These are phyloP conservation scores for Suillus bovinus DNA, from an alignment of 768 basidiomycete species.

Conservation along the genomic window DNA sequence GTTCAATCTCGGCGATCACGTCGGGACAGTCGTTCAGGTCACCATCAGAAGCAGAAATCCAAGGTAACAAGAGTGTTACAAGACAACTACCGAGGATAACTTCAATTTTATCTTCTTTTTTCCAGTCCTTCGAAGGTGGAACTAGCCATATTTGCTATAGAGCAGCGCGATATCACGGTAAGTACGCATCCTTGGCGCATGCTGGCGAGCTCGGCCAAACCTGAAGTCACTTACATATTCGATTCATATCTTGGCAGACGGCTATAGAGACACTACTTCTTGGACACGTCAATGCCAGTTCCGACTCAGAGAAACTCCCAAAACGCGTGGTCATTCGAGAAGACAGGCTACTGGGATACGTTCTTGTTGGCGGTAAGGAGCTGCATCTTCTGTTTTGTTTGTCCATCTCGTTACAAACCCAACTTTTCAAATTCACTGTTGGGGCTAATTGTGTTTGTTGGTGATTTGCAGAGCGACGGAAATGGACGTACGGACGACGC, in stretches of 20 bases:
- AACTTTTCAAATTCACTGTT: neutral
- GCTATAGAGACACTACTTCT: conserved; percentile 1
- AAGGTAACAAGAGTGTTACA: conserved; percentile 1
- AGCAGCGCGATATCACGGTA: conserved; percentile 2
- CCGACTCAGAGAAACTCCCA: neutral
- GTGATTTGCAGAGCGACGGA: neutral
- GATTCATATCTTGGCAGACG: neutral
- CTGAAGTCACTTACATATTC: neutral
- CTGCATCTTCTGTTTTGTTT: neutral
- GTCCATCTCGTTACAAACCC: too few species aligned
- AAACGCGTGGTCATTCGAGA: neutral
- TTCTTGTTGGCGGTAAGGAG: conserved; percentile 2
- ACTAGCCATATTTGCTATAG: neutral
- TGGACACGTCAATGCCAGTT: neutral
- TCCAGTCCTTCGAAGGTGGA: neutral
- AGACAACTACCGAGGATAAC: neutral
- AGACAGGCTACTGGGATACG: conserved; percentile 1
- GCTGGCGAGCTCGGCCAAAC: neutral
- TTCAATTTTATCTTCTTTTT: too few species aligned
- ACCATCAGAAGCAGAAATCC: neutral
- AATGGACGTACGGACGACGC: neutral
- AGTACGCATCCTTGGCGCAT: neutral
- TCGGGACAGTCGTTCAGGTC: conserved; percentile 4
- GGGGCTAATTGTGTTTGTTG: neutral
- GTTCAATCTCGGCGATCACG: neutral